A percentile compares a stretch with the other conserved stretches of the same genome.
These are phyloP conservation scores for Chlamydomonas sp. DNA, from an alignment of 139 green algal species.

Conservation along the genomic window DNA sequence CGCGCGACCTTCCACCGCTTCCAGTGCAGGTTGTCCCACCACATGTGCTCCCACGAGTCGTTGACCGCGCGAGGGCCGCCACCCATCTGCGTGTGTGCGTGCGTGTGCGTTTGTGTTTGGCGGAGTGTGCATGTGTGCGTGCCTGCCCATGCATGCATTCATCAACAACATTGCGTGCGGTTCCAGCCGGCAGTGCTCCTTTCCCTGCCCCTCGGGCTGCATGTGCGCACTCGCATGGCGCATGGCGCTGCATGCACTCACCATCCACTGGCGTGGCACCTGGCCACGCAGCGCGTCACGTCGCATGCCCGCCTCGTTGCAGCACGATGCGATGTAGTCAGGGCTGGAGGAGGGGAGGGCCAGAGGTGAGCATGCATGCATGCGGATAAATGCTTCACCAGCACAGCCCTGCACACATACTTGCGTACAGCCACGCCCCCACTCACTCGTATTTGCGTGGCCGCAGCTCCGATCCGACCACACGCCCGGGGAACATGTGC, in stretches of 20 bases:
- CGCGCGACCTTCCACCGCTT: constrained; percentile 69
- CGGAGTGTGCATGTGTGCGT: no score
- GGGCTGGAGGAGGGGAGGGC: constrained; percentile 37
- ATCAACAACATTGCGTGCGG: background rate
- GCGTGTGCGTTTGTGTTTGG: no score
- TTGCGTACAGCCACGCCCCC: background rate
- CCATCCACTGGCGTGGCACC: constrained; percentile 46
- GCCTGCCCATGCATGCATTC: no score
- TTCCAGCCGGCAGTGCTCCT: no score
- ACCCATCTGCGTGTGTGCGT: constrained; percentile 36
- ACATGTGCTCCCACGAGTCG: constrained; percentile 74
- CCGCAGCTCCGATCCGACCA: constrained; percentile 60
- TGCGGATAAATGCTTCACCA: background rate
- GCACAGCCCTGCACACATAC: no score
- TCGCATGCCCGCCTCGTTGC: constrained; percentile 62
- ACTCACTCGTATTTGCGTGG: constrained; percentile 66
- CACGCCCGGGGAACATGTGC: constrained; percentile 55
- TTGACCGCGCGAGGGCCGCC: constrained; percentile 39
- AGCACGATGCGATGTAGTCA: constrained; percentile 64
- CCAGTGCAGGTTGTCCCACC: constrained; percentile 69
- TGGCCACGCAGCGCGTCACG: constrained; percentile 54
- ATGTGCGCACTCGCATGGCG: background rate
- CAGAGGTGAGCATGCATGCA: no score
- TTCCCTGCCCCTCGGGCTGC: no score
- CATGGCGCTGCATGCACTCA: constrained; percentile 16